Evolutionary conservation across 257 asterid species (phyloP).

Genomic region (Ehretia macrophylla): DNA sequence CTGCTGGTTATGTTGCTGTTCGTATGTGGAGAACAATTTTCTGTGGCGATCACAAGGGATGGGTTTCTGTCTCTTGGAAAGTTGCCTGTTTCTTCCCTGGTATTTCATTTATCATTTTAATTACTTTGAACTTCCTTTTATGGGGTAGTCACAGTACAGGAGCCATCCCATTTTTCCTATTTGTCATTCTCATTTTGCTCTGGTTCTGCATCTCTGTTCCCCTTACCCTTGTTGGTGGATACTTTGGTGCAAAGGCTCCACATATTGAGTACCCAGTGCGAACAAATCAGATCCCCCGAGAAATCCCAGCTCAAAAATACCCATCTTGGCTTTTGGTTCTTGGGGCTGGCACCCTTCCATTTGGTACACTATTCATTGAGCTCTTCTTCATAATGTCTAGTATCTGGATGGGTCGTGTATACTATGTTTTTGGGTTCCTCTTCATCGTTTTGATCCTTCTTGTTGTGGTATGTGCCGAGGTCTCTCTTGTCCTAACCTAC

Average conservation of each 20-base stretch:
- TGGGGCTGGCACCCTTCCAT: slow-evolving; percentile 95
- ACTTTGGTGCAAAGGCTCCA: slow-evolving; percentile 70
- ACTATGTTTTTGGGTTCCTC: slow-evolving; percentile 83
- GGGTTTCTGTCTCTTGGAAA: slow-evolving; percentile 83
- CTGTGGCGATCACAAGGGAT: slow-evolving; percentile 66
- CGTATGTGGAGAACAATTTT: slow-evolving; percentile 84
- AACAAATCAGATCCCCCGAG: slow-evolving; percentile 81
- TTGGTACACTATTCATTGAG: slow-evolving; percentile 91
- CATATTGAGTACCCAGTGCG: slow-evolving; percentile 78
- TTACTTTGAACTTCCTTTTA: slow-evolving; percentile 63
- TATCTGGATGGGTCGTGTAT: slow-evolving; percentile 87
- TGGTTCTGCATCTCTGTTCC: slow-evolving; percentile 94
- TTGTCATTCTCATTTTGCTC: slow-evolving; percentile 58
- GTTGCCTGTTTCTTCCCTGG: slow-evolving; percentile 91
- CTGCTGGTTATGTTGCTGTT: slow-evolving; percentile 83
- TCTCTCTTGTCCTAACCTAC: slow-evolving; percentile 78
- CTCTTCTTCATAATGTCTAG: slow-evolving; percentile 93
- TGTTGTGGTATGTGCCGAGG: slow-evolving; percentile 87
- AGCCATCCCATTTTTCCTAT: slow-evolving; percentile 74
- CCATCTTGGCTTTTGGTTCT: slow-evolving; percentile 88
- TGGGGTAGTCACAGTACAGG: slow-evolving; percentile 96
- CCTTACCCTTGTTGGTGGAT: slow-evolving; percentile 74
- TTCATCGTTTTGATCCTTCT: slow-evolving; percentile 57
- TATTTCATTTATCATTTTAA: slow-evolving; percentile 58
- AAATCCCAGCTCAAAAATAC: slow-evolving; percentile 78